A percentile compares a stretch with the other conserved stretches of the same genome.
Evolutionary conservation across 169 alveolate species (phyloP).

Genomic region (Babesia bovis): DNA sequence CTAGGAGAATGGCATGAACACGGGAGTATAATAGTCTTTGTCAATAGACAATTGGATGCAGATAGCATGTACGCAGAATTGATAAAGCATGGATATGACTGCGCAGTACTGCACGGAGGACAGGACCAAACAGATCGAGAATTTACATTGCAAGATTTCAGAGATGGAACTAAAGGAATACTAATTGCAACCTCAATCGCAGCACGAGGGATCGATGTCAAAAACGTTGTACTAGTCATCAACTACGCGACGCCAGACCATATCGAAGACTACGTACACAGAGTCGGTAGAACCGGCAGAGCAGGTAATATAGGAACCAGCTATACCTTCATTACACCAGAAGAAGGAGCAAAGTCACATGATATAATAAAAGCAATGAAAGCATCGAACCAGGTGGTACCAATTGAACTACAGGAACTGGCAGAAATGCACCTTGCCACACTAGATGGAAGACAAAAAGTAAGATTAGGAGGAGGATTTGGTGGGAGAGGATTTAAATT

Average conservation of each 20-base stretch:
- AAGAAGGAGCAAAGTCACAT: conserved; percentile 92
- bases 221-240: conserved; percentile 91
- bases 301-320: conserved; percentile 98
- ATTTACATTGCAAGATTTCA: conserved; percentile 90
- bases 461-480: conserved; percentile 85
- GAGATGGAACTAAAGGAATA: conserved; percentile 78
- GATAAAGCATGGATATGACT: conserved; percentile 85
- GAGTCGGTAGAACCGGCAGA: conserved; percentile 99
- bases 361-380: conserved; percentile 90
- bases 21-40: conserved; percentile 95
- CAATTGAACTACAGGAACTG: conserved; percentile 67
- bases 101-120: conserved; percentile 95
- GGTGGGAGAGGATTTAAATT: conserved; percentile 95
- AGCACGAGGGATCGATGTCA: conserved; percentile 98
- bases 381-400: conserved; percentile 67
- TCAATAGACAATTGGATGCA: conserved; percentile 94
- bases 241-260: conserved; percentile 98
- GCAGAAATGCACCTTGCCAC: conserved; percentile 80
- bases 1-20: conserved; percentile 94
- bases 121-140: conserved; percentile 97
- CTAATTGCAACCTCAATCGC: conserved; percentile 98
- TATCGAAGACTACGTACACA: conserved; percentile 98
- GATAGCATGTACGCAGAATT: conserved; percentile 89
- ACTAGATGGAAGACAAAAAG: conserved; percentile 84
- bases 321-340: conserved; percentile 91